A percentile compares a stretch with the other conserved stretches of the same genome.
Evolutionary conservation across 805 yeast species (phyloP).

Genomic region (Pichia scutulata): DNA sequence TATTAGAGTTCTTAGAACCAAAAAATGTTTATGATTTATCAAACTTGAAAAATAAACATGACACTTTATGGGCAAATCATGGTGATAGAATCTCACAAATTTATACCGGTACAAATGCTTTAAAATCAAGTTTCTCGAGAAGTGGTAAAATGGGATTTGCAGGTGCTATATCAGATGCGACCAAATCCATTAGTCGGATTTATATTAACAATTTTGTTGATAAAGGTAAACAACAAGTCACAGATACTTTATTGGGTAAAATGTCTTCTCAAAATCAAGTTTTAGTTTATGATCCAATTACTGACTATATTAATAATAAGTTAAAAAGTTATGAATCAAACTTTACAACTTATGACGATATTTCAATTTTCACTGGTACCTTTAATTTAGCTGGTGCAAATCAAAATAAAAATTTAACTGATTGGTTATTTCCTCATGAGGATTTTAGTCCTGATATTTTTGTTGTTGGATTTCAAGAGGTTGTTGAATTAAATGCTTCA

Average conservation of each 20-base stretch:
- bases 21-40: constrained; percentile 24
- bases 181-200: constrained; percentile 90
- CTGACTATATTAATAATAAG: constrained; percentile 70
- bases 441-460: constrained; percentile 66
- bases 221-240: constrained; percentile 80
- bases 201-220: constrained; percentile 95
- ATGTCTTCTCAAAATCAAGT: constrained; percentile 67
- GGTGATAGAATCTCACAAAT: constrained; percentile 95
- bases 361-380: constrained; percentile 72
- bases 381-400: constrained; percentile 78
- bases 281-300: constrained; percentile 76
- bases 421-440: constrained; percentile 77
- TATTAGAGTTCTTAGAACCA: constrained; percentile 41
- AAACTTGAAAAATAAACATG: constrained; percentile 68
- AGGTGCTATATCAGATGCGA: constrained; percentile 94
- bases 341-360: constrained; percentile 54
- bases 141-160: constrained; percentile 95
- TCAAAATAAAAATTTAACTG: constrained; percentile 47
- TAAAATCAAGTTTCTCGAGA: constrained; percentile 89
- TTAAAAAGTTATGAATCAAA: constrained; percentile 40
- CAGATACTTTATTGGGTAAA: constrained; percentile 79
- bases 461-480: constrained; percentile 89
- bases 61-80: constrained; percentile 94
- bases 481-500: constrained; percentile 87
- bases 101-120: constrained; percentile 95